Percentiles rank a stretch among this genome's conserved stretches.
Conservation (phyloP, 441 rosid genomes). For the Pelargonium cotyledonis region DNA sequence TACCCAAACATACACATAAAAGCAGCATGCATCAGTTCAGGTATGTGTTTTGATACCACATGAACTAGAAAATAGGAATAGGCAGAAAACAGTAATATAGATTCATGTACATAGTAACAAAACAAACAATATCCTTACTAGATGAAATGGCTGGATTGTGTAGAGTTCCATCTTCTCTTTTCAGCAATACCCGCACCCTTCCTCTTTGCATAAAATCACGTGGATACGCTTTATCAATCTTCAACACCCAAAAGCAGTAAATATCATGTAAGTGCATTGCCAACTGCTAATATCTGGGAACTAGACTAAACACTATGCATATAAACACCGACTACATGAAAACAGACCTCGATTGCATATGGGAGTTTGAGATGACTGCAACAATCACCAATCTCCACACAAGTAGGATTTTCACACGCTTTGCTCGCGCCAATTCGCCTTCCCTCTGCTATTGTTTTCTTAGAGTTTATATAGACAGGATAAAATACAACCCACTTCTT, state of each 20-base stretch:
- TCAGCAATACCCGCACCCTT: conserved; percentile 77
- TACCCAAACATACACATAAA: too few relatives aligned
- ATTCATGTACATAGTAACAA: background rate
- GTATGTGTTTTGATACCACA: too few relatives aligned
- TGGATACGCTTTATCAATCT: conserved; percentile 92
- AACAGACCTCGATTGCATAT: conserved; percentile 56
- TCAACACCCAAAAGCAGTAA: conserved; percentile 9
- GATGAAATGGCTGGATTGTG: conserved; percentile 72
- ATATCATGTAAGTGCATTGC: background rate
- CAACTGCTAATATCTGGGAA: background rate
- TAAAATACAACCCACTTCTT: conserved; percentile 74
- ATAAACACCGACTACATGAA: too few relatives aligned
- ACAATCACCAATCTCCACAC: conserved; percentile 68
- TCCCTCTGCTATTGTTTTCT: conserved; percentile 81
- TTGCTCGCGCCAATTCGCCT: conserved; percentile 53
- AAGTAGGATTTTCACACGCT: conserved; percentile 77
- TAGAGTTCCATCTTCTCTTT: conserved; percentile 77
- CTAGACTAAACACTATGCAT: background rate
- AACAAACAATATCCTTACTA: conserved; percentile 36
- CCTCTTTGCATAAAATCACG: conserved; percentile 96
- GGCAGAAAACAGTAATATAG: background rate
- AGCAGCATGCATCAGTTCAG: too few relatives aligned
- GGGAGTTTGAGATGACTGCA: conserved; percentile 62
- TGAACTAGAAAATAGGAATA: too few relatives aligned
- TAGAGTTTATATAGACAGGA: conserved; percentile 74